Evolutionary conservation across 2,329 filamentous ascomycete genomes (phyloP), one percentile per base, ranked within the genome.

Genomic region (Ophioceras dolichostomum): DNA sequence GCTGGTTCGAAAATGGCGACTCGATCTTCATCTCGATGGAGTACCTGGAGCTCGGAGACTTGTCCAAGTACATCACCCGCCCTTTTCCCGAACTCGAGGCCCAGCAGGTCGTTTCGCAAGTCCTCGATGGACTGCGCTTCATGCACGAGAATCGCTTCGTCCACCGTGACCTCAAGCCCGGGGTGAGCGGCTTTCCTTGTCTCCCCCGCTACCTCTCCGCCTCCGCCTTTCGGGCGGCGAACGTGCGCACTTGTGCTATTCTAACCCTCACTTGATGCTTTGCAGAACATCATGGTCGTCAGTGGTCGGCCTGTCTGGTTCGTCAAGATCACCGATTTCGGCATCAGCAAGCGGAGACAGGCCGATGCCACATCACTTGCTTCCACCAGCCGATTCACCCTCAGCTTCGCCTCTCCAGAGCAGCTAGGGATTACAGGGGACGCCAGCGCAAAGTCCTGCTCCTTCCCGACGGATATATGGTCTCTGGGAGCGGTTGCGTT

Each of bases 251-350:
- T 22, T 12, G 13, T 32, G 16, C n/a, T 9, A 12, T 10, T 10
- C 17, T 28, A 27, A 32, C 17, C 16, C n/a, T 9, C 10, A 14
- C 6, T 4, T 2, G 19, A n/a, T 17, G 14, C 12, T 10, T 18
- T 34, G 2, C 22, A 53, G 51, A 54, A 54, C 36, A 49, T 54
- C 32, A 41, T 53, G 34, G 45, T 54, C 1, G 41, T 44, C 3
- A 34, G 33, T 4, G 9, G 4, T 10, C 28, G 31, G 5, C 50
- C 51, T 0, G 20, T 36, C 1, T 54, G 50, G 51, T 46, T 42
- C 18, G 49, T 54, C 17, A 53, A 54, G 37, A 50, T 54, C 12
- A 44, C 45, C 10, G 50, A 52, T 35, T 51, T 53, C 27, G 50
- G 51, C 1, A 47, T 50, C 22, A 49, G 45, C 38, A 49, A 49